Base-by-base conservation (phyloP, 768 basidiomycete genomes). In the Mycena venus region DNA sequence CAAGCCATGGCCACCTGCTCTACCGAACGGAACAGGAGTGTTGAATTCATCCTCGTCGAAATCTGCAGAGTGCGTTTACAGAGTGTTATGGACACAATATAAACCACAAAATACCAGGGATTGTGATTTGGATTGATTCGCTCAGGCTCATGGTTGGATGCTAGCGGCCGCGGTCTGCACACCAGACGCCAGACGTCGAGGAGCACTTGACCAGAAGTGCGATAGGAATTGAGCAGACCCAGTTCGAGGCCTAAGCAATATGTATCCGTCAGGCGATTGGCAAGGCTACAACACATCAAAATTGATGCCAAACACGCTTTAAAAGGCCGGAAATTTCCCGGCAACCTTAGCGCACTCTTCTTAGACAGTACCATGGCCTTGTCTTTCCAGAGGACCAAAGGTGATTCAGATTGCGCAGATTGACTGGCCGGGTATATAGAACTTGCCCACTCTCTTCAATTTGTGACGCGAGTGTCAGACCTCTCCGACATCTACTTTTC, bases 11-110 rank as follows among this genome's bases (percentile, higher is more conserved):
- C 81, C 84, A 60, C 84, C 89, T 64, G 89, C 82, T 36, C 94
- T 91, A 67, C 93, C 93, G 83, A 96, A 95, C 2, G 94, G 91
- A 65, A 90, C 90, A 25, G 94, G 90, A 4, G 89, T 87, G 72
- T 84, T 84, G 74, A 88, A 90, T 77, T 94, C 92, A 74, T 94
- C 93, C 77, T 95, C 94, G 78, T 92, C 93, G 83, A 96, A 93
- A 81, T 95, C 95, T 96, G 78, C 9, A 36, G 70, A 56, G 59
- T 51, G 56, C 60, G 75, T 77, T 76, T 51, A 58, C 60, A 49
- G 68, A 62, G 60, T 42, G 70, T 51, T 61, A 25, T 36, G 25
- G 12, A 34, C n/a, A n/a, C 34, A 21, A 38, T 42, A 14, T 67
- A 60, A 75, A 61, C 29, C 10, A 17, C 51, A 58, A 61, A 62